Base-by-base conservation (phyloP, 441 rosid genomes). In the Euphorbia celastroides region DNA sequence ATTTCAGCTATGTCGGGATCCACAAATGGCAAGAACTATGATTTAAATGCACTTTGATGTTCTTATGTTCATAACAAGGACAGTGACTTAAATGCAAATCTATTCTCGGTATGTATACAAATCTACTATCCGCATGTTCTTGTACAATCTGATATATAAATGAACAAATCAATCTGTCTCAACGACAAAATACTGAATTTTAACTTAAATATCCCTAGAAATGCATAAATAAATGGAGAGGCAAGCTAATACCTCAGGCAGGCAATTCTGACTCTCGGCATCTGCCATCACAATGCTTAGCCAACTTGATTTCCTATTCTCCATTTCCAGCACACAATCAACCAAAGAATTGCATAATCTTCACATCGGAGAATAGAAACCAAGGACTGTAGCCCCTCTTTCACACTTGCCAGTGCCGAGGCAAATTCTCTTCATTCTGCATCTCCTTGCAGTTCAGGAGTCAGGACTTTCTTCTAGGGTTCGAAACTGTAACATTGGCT, bases 301-400 rank as follows among this genome's bases (percentile, higher is more conserved):
- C 99, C 99, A 93, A 61, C 80, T 76, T 7, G 85, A 82, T 57
- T 91, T 91, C 80, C 93, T 80, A 56, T 72, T 72, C 82, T 91
- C 96, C 9, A 89, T 78, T 77, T 89, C 96, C 56, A 68, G 20
- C 5, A 88, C 96, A 60, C 88, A 89, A 57, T 72, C 74, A 52
- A 90, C 81, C 65, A 91, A 71, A 0, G 97, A 93, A 56, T 83
- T 86, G 72, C 97, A 93, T 25, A 93, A 83, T 71, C 81, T 81
- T 72, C 99, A 91, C 77, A 85, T 91, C 14, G 96, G 92, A 0
- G 97, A 94, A 82, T 91, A 94, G 67, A 94, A 94, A 70, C 91
- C 97, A 26, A 94, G 77, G 17, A 88, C 79, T 0, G 92, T 91
- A 8, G 93, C 93, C n/a, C n/a, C 23, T 81, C 88, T 71, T 93